Conservation (phyloP, 2,329 filamentous ascomycete species). For the Torrubiella hemipterigena region DNA sequence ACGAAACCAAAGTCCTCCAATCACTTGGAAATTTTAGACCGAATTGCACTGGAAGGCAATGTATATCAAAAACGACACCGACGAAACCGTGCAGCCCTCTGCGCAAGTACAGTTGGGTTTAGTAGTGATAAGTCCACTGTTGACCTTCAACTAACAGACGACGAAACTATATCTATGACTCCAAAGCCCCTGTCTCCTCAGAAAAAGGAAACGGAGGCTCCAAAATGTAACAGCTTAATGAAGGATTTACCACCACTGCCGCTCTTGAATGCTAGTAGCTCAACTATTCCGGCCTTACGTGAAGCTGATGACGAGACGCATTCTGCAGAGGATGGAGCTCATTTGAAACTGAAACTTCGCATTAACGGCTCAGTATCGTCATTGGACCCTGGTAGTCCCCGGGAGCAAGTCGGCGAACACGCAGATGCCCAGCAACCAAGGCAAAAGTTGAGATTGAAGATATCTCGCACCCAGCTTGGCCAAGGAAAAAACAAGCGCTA, state of each 20-base stretch:
- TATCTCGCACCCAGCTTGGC: conserved; percentile 17
- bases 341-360: conserved; percentile 17
- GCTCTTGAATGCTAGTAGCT: too few relatives aligned
- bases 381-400: not conserved
- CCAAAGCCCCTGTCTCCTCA: too few relatives aligned
- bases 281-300: too few relatives aligned
- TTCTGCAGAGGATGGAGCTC: too few relatives aligned
- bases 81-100: conserved; percentile 2
- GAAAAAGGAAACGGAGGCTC: too few relatives aligned
- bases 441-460: conserved; percentile 20
- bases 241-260: too few relatives aligned
- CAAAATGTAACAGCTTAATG: too few relatives aligned
- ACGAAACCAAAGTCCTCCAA: too few relatives aligned
- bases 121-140: conserved; percentile 1
- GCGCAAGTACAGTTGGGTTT: not conserved
- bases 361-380: conserved; percentile 12
- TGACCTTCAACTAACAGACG: conserved; percentile 4
- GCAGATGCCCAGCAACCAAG: too few relatives aligned
- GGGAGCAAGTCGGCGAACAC: not conserved
- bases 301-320: too few relatives aligned
- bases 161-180: too few relatives aligned
- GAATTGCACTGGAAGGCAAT: conserved; percentile 2
- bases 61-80: conserved; percentile 4
- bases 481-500: conserved; percentile 7
- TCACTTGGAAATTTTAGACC: conserved; percentile 5